Base-by-base conservation (phyloP, 257 asterid genomes). In the Haberlea rhodopensis region DNA sequence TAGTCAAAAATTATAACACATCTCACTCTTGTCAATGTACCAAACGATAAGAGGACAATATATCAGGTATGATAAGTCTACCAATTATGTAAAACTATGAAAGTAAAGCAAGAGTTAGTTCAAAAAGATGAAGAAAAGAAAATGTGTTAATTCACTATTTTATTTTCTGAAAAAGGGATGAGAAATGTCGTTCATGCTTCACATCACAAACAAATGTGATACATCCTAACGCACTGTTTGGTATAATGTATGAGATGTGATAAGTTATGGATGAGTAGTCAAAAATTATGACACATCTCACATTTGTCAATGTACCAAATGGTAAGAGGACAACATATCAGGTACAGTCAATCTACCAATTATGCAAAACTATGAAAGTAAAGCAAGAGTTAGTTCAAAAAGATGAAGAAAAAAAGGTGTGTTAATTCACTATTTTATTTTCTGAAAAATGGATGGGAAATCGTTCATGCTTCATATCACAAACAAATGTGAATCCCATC, bases 401-500 rank as follows among this genome's bases (percentile, higher is more conserved):
- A 20, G 10, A 19, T 37, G 4, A 31, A 25, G 34, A 55, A 60
- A 27, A 24, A 32, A 37, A 5, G 11, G 62, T 48, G 28, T 40
- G 21, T n/a, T 26, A 48, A 11, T 16, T 46, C 3, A 46, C 34
- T 37, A 1, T 29, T 66, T 63, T 61, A 54, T 65, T 60, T 49
- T 27, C 76, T 16, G 40, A 57, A 63, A 57, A 66, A 10, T 28
- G 31, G 61, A 32, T 28, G n/a, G 9, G 52, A 67, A 60, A 67
- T 23, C 49, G 53, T 52, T 21, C 29, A 40, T 53, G 52, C 49
- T 65, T 49, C 48, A 51, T 67, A 60, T 58, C 68, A 71, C 74
- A 58, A 62, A 28, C 66, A 68, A 46, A 66, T 60, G 25, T 19
- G 55, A 63, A 76, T 57, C 68, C 57, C 63, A 58, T 65, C 65